Evolutionary conservation across 1,284 basidiomycete genomes (phyloP), one percentile per base, ranked within the genome.

Genomic region (Trichosporon ovoides): DNA sequence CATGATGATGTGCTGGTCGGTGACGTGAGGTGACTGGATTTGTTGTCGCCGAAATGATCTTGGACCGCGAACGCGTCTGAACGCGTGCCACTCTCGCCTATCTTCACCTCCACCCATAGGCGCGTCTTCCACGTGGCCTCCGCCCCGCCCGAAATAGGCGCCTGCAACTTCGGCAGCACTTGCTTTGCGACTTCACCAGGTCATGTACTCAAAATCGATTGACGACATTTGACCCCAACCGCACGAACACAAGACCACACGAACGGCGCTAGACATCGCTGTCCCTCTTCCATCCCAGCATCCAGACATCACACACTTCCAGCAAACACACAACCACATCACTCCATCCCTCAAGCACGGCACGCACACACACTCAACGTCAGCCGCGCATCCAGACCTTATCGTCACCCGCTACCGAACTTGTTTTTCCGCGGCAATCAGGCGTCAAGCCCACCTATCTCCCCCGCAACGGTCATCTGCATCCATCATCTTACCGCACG

Each of bases 1-100:
- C 62, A 63, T 63, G 33, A 22, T 60, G 55, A 2, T 28, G 19
- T n/a, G n/a, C n/a, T n/a, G n/a, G n/a, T n/a, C n/a, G n/a, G n/a
- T n/a, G n/a, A n/a, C n/a, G n/a, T n/a, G 3, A 35, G 43, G 22
- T 48, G 43, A 48, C 33, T 35, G 49, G 31, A 51, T 31, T 18
- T 51, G n/a, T 51, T 51, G 49, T 35, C 34, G 49, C 49, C 34
- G 49, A 48, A 48, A 48, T 48, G 43, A 48, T 48, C 22, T 48
- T 16, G n/a, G 28, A 22, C 28, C 43, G 24, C 22, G 10, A 22
- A 48, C 43, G 43, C 43, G 43, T 48, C 43, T n/a, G 3, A 16
- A 28, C 43, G 43, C 43, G 43, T 48, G 22, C 43, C 12, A 16
- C 16, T 7, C 24, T 31, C 40, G 11, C 6, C n/a, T n/a, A n/a